These are phyloP conservation scores for Calonectria montana DNA, from an alignment of 2,329 filamentous ascomycete species.

Conservation along the genomic window DNA sequence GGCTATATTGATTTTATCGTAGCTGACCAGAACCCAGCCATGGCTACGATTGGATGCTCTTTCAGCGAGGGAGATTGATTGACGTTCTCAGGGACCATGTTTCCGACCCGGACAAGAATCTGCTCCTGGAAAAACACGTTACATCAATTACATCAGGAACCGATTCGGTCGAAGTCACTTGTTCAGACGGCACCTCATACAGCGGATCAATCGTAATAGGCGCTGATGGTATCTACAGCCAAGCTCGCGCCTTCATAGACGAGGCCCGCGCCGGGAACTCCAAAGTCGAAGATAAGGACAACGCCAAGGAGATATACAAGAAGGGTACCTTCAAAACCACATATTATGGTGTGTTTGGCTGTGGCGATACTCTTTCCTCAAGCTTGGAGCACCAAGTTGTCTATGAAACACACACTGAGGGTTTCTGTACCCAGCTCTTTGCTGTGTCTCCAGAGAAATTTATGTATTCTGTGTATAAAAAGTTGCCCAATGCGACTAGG, in stretches of 20 bases:
- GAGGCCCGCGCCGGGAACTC: background rate
- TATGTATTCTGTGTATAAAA: background rate
- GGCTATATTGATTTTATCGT: background rate
- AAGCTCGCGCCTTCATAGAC: background rate
- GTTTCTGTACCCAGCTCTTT: background rate
- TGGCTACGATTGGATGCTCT: conserved; percentile 34
- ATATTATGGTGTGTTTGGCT: background rate
- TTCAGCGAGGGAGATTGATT: conserved; percentile 29
- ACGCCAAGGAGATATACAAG: background rate
- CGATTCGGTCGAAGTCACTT: conserved; percentile 21
- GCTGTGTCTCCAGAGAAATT: background rate
- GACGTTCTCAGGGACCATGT: conserved; percentile 27
- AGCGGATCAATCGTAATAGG: conserved; percentile 31
- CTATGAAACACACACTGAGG: background rate
- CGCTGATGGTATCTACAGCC: conserved; percentile 34
- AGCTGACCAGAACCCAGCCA: conserved; percentile 16
- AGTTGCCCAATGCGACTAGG: background rate
- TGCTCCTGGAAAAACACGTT: conserved; percentile 28
- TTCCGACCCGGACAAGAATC: conserved; percentile 7
- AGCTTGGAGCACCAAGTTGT: background rate
- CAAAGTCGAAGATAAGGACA: too few species aligned
- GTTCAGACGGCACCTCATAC: conserved; percentile 24
- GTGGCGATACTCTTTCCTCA: background rate
- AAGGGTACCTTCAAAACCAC: background rate
- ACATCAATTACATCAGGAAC: background rate